A percentile compares a stretch with the other conserved stretches of the same genome.
Evolutionary conservation across 1,139 yeast genomes (phyloP).

Genomic region (Scheffersomyces parashehatae): DNA sequence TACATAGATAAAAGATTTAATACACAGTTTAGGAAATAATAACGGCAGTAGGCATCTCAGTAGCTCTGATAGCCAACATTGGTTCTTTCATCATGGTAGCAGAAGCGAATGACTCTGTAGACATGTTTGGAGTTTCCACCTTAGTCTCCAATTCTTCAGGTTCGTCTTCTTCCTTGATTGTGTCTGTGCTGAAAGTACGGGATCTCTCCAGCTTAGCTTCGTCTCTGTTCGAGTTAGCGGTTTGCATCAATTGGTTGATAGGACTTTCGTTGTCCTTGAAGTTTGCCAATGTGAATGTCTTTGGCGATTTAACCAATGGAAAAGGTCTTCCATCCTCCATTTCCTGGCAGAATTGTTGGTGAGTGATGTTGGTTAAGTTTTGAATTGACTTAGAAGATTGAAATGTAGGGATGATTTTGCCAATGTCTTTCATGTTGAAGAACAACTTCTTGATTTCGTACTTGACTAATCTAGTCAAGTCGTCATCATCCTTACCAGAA

Average conservation of each 20-base stretch:
- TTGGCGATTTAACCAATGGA: constrained; percentile 44
- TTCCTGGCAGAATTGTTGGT: constrained; percentile 6
- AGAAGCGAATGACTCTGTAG: not conserved
- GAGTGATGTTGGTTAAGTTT: constrained; percentile 21
- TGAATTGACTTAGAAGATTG: constrained; percentile 34
- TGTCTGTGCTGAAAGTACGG: constrained; percentile 35
- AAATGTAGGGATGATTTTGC: constrained; percentile 41
- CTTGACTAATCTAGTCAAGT: constrained; percentile 37
- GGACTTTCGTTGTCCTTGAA: constrained; percentile 43
- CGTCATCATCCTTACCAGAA: constrained; percentile 20
- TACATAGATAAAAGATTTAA: not conserved
- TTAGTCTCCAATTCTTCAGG: constrained; percentile 18
- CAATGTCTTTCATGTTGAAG: constrained; percentile 35
- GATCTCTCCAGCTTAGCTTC: constrained; percentile 13
- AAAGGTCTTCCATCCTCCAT: constrained; percentile 12
- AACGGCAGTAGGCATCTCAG: constrained; percentile 1
- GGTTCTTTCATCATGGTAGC: constrained; percentile 1
- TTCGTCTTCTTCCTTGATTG: constrained; percentile 40
- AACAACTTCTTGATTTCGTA: constrained; percentile 39
- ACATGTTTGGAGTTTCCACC: constrained; percentile 3
- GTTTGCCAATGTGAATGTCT: constrained; percentile 41
- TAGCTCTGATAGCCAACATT: constrained; percentile 1
- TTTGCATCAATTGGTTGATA: constrained; percentile 35
- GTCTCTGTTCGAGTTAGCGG: constrained; percentile 15
- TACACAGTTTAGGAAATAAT: not conserved